Base-by-base conservation (phyloP, 2,329 filamentous ascomycete genomes). In the Hypoxylon rubiginosum region DNA sequence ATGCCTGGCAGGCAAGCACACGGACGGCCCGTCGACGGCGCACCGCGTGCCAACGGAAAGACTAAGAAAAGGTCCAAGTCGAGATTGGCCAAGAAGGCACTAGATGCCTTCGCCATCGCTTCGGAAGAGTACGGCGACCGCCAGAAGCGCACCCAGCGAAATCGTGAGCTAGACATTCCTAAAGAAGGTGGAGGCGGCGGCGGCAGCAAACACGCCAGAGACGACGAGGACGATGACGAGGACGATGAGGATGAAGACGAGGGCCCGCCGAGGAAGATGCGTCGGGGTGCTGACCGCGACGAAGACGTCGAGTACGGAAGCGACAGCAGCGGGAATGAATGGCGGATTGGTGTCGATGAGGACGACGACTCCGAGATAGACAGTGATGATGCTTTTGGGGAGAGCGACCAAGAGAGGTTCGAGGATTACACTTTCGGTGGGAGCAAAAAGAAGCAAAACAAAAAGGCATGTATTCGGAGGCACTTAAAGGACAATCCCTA, bases 391-490 rank as follows among this genome's bases (percentile, higher is more conserved):
- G 94, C 95, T 1, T 93, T 97, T 83, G 92, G 93, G 3, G 90
- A 92, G 70, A 96, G 92, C 73, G 94, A 97, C 74, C 90, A 96
- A 74, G 94, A 97, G 76, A 87, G 86, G 68, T 97, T 97, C 70
- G 89, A 93, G 69, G 92, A 89, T 10, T 97, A 91, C 73, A 74
- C 83, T 0, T 89, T 89, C 65, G 74, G 84, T 1, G 85, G 85
- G 10, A 84, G 82, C 72, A 81, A 79, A 68, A 72, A 74, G 64
- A 81, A 77, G 54, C 71, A 75, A 8, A 43, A 28, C 28, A 63
- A 74, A 64, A 64, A 74, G 65, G 76, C 71, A 85, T 21, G 85
- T n/a, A n/a, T n/a, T n/a, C 88, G 70, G 81, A 80, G 6, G 80
- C 78, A 15, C 76, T 81, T 15, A n/a, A 19, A 26, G 54, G 34